phyloP scores from a whole-genome alignment of 2,329 filamentous ascomycete genomes.

The Malbranchea cinnamomea region DNA sequence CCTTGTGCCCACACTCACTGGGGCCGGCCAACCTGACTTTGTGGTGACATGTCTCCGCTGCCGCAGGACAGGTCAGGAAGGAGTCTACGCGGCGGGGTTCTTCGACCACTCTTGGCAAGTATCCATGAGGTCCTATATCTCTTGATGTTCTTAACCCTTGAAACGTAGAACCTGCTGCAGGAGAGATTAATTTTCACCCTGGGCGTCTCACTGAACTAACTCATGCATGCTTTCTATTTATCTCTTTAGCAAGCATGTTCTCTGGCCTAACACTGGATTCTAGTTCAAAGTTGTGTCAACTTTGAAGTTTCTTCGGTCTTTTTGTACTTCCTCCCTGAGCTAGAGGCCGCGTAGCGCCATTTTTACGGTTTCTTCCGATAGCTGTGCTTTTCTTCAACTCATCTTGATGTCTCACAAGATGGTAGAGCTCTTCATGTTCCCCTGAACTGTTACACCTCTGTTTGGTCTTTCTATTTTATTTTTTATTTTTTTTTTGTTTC shows the following conservation, averaged over 20 bases:
- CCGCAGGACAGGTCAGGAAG: slow-evolving; percentile 37
- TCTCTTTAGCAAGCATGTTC: no score
- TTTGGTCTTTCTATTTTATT: not conserved
- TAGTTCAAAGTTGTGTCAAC: no score
- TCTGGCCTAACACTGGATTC: no score
- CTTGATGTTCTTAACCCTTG: slow-evolving; percentile 6
- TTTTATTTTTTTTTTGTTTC: not conserved
- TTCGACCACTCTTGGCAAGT: slow-evolving; percentile 41
- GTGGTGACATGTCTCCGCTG: slow-evolving; percentile 33
- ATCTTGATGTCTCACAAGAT: no score
- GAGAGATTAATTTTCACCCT: no score
- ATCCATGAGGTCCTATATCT: slow-evolving; percentile 32
- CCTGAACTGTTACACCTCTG: not conserved
- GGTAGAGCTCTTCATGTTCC: not conserved
- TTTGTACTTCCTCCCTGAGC: no score
- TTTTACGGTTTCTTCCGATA: slow-evolving; percentile 1
- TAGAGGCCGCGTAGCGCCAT: no score
- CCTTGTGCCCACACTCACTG: slow-evolving; percentile 40
- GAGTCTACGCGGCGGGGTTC: slow-evolving; percentile 39
- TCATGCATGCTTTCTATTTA: no score
- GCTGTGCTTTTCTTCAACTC: slow-evolving; percentile 1
- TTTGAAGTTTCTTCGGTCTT: no score
- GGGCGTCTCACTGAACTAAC: no score
- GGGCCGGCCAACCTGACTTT: slow-evolving; percentile 44
- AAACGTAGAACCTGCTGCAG: no score